Evolutionary conservation across 169 alveolate species (phyloP).

Genomic region (Perkinsus marinus): DNA sequence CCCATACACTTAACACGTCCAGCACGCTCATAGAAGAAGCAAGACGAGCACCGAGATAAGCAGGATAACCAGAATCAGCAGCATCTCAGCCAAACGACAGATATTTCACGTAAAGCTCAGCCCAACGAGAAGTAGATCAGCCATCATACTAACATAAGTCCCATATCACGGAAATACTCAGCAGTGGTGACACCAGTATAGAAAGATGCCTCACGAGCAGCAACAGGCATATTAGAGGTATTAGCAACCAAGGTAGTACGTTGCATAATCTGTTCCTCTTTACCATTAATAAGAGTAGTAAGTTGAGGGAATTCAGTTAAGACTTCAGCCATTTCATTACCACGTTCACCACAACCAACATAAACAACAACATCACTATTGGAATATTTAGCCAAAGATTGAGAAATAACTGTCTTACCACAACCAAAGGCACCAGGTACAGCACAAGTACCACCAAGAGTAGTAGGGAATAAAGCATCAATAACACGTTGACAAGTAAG

Average conservation of each 20-base stretch:
- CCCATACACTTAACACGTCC: constrained; percentile 88
- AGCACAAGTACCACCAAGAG: constrained; percentile 97
- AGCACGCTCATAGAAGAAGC: constrained; percentile 98
- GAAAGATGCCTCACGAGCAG: constrained; percentile 99
- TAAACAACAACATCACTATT: constrained; percentile 84
- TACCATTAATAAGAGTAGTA: constrained; percentile 65
- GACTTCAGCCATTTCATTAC: constrained; percentile 99
- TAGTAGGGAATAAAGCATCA: constrained; percentile 93
- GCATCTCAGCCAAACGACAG: constrained; percentile 99
- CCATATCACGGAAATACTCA: constrained; percentile 99
- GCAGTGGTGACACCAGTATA: constrained; percentile 96
- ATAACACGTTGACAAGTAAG: constrained; percentile 95
- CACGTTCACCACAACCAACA: constrained; percentile 99
- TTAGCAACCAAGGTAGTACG: constrained; percentile 98
- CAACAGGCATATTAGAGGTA: constrained; percentile 99
- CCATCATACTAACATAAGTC: constrained; percentile 97
- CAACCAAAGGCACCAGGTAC: constrained; percentile 99
- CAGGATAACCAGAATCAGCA: constrained; percentile 99
- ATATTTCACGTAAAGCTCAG: constrained; percentile 98
- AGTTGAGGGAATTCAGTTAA: constrained; percentile 96
- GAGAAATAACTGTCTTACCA: constrained; percentile 96
- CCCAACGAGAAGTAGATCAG: constrained; percentile 99
- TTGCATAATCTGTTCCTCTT: constrained; percentile 91
- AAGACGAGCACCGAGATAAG: constrained; percentile 92
- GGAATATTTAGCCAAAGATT: constrained; percentile 73